Evolutionary conservation across 352 stramenopile species (phyloP), one percentile per base, ranked within the genome.

Genomic region (Phytophthora cactorum): DNA sequence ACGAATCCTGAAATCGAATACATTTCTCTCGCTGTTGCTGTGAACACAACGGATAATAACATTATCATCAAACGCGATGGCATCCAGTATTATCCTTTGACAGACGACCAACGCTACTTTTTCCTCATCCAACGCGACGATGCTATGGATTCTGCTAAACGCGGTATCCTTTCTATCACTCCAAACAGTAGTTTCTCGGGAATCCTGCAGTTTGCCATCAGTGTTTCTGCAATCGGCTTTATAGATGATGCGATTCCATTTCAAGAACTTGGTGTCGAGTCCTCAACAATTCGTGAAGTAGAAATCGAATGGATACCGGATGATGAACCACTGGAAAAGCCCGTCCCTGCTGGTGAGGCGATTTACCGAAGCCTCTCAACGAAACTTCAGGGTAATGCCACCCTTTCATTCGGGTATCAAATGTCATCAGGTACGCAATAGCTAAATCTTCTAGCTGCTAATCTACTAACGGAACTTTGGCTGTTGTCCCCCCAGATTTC

Each of bases 391-490:
- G 58, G 63, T 1, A 71, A 68, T 29, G 50, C 67, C 6, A 72
- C 53, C 4, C 22, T 84, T 5, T 72, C 67, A 5, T 84, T 84
- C 5, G 52, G 44, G 11, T 84, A 82, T 66, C 63, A 57, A 27
- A 45, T 82, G 44, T 66, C 56, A 25, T 84, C 76, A 65, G 70
- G 76, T 84, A 73, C 17, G 49, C 3, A 11, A 22, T 28, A 17
- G n/a, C 12, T 4, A 25, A 22, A 9, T 22, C 6, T 45, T 9
- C 38, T 45, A 5, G 3, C 38, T 22, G 12, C 15, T 45, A 1
- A 6, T 22, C 3, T 22, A 4, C 34, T 57, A 51, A 59, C 15
- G 11, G 5, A 55, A 17, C 2, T 29, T 27, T 50, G 11, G 9
- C 14, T 50, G 1, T 53, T 14, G 22, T 59, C 31, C 50, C 8